Conservation (phyloP, 257 asterid species). For the Asclepias syriaca region DNA sequence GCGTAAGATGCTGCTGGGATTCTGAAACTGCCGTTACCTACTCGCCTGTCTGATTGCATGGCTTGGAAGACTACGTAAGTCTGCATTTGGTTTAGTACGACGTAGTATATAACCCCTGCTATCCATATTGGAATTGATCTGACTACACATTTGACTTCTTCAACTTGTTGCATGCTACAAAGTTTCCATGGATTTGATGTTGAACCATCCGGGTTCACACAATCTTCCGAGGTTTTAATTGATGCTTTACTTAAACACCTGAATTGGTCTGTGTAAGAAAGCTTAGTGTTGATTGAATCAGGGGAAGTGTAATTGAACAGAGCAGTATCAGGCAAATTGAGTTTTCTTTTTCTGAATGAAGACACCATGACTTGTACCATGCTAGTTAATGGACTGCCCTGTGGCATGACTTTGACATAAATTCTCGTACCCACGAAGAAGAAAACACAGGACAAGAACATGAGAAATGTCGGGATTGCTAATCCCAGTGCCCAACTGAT, state of each 20-base stretch:
- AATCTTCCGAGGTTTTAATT: constrained; percentile 9
- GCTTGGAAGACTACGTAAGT: constrained; percentile 28
- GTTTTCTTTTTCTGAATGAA: constrained; percentile 47
- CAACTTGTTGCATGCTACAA: constrained; percentile 32
- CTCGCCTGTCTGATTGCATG: constrained; percentile 15
- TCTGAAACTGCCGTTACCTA: constrained; percentile 15
- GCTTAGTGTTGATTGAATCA: constrained; percentile 56
- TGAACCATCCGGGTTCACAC: constrained; percentile 5
- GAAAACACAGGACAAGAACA: constrained; percentile 51
- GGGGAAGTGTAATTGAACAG: constrained; percentile 36
- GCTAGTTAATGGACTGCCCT: constrained; percentile 64
- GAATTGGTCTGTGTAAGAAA: constrained; percentile 57
- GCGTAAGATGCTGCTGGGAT: constrained; percentile 31
- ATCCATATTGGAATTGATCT: constrained; percentile 28
- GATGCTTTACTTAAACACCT: constrained; percentile 21
- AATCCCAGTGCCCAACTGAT: constrained; percentile 68
- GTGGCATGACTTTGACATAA: constrained; percentile 62
- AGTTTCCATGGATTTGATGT: constrained; percentile 18
- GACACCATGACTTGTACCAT: constrained; percentile 44
- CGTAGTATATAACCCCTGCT: constrained; percentile 24
- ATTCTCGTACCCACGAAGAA: constrained; percentile 57
- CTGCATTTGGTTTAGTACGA: constrained; percentile 15
- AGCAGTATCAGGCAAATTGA: constrained; percentile 30
- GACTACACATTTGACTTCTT: constrained; percentile 32
- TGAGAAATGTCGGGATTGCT: constrained; percentile 48